Percentiles rank a stretch among this genome's conserved stretches.
Evolutionary conservation across 2,329 filamentous ascomycete genomes (phyloP).

Genomic region (Diaporthe helianthi): DNA sequence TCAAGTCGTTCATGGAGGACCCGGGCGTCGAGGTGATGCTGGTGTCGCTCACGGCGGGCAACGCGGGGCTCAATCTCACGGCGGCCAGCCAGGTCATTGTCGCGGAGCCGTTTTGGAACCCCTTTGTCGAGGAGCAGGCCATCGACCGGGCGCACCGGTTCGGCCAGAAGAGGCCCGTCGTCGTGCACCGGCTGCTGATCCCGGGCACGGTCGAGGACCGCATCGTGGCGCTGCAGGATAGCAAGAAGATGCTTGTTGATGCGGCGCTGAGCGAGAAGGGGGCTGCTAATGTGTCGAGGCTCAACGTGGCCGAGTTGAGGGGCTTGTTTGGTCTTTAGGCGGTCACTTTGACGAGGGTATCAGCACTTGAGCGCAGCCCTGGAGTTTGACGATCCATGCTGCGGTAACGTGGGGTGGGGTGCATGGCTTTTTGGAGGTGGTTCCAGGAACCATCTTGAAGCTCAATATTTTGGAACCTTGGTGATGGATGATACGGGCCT

Average conservation of each 20-base stretch:
- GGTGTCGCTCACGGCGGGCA: constrained; percentile 78
- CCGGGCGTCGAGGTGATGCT: constrained; percentile 67
- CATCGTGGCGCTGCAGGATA: constrained; percentile 78
- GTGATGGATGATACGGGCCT: background rate
- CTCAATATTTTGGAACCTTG: background rate
- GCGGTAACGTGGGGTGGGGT: background rate
- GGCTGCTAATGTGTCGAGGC: background rate
- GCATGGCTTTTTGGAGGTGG: background rate
- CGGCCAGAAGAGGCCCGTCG: constrained; percentile 74
- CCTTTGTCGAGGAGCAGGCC: constrained; percentile 87
- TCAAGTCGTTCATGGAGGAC: constrained; percentile 67
- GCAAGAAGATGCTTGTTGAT: constrained; percentile 77
- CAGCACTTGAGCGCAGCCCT: no score
- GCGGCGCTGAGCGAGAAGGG: constrained; percentile 74
- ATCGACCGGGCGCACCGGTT: constrained; percentile 87
- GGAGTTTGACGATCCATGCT: background rate
- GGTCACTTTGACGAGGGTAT: no score
- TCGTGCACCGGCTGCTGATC: constrained; percentile 79
- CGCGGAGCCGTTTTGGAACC: constrained; percentile 91
- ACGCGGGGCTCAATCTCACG: constrained; percentile 82
- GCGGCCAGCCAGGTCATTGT: constrained; percentile 84
- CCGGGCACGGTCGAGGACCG: constrained; percentile 81
- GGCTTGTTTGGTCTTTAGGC: constrained; percentile 25
- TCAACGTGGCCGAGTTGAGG: constrained; percentile 12
- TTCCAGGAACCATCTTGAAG: background rate